Evolutionary conservation across 768 basidiomycete genomes (phyloP), one percentile per base, ranked within the genome.

Genomic region (Mycena floridula): DNA sequence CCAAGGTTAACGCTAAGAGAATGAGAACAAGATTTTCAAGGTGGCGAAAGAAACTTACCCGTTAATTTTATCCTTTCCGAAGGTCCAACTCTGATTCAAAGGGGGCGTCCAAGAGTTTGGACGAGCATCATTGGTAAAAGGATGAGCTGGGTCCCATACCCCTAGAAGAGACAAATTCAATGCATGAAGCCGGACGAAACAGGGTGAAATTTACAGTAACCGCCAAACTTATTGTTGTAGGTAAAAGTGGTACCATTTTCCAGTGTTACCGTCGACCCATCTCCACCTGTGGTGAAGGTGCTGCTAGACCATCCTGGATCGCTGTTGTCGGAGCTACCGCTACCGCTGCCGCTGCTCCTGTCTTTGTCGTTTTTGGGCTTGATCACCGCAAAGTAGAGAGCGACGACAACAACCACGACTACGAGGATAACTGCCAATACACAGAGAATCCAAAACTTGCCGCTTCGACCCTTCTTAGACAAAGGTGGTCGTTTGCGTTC

Each of bases 1-100:
- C 82, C 85, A 25, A 89, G 63, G 56, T 89, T 89, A 37, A 84
- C 79, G 15, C 79, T n/a, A n/a, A n/a, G n/a, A n/a, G n/a, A n/a
- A n/a, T n/a, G n/a, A n/a, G n/a, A n/a, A n/a, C n/a, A n/a, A n/a
- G n/a, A n/a, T n/a, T n/a, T n/a, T n/a, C n/a, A n/a, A n/a, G n/a
- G n/a, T n/a, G n/a, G n/a, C n/a, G n/a, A n/a, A n/a, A n/a, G n/a
- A n/a, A n/a, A n/a, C n/a, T n/a, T n/a, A n/a, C n/a, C n/a, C 81
- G 37, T 68, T 68, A 13, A 81, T 57, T 30, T 64, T 73, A 62
- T 88, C 74, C 32, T 59, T 54, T 8, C 80, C 80, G 72, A 72
- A 89, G 20, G 55, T 68, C 85, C 88, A 92, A 12, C 67, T 70
- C 42, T 77, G 67, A 59, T 82, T 84, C 18, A 92, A 60, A 1